These are phyloP conservation scores for Spathaspora arborariae DNA, from an alignment of 805 yeast genomes.

Conservation along the genomic window DNA sequence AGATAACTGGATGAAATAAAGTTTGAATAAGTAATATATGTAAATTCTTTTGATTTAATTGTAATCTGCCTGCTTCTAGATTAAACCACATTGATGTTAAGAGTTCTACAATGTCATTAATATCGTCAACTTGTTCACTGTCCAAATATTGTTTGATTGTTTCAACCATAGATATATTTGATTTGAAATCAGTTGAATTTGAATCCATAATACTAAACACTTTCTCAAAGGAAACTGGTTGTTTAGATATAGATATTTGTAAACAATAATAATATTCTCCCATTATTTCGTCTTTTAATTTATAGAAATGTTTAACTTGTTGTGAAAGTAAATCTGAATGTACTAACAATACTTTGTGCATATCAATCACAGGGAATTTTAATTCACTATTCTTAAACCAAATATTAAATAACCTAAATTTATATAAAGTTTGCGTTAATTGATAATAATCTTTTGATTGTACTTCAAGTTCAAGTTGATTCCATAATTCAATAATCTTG, in stretches of 20 bases:
- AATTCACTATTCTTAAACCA: constrained; percentile 10
- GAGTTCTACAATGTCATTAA: constrained; percentile 25
- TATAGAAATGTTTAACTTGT: constrained; percentile 35
- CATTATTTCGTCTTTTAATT: constrained; percentile 36
- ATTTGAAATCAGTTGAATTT: constrained; percentile 18
- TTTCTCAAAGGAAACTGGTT: not conserved
- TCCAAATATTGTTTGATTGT: constrained; percentile 15
- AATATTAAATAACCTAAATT: constrained; percentile 26
- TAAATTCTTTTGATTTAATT: constrained; percentile 59
- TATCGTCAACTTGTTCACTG: constrained; percentile 1
- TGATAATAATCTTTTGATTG: constrained; percentile 18
- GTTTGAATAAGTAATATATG: constrained; percentile 57
- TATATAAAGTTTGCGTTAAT: constrained; percentile 16
- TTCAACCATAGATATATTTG: constrained; percentile 22
- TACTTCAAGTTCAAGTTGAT: constrained; percentile 12
- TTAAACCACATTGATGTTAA: constrained; percentile 53
- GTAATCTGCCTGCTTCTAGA: constrained; percentile 54
- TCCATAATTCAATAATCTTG: constrained; percentile 17
- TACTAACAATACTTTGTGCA: not conserved
- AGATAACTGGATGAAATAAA: constrained; percentile 38
- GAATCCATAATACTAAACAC: constrained; percentile 13
- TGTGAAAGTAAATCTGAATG: constrained; percentile 14
- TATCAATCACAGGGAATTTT: not conserved
- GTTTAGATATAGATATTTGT: constrained; percentile 1
- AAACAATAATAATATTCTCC: constrained; percentile 17